These are phyloP conservation scores for Arthrocladium fulminans DNA, from an alignment of 2,329 filamentous ascomycete species.

Conservation along the genomic window DNA sequence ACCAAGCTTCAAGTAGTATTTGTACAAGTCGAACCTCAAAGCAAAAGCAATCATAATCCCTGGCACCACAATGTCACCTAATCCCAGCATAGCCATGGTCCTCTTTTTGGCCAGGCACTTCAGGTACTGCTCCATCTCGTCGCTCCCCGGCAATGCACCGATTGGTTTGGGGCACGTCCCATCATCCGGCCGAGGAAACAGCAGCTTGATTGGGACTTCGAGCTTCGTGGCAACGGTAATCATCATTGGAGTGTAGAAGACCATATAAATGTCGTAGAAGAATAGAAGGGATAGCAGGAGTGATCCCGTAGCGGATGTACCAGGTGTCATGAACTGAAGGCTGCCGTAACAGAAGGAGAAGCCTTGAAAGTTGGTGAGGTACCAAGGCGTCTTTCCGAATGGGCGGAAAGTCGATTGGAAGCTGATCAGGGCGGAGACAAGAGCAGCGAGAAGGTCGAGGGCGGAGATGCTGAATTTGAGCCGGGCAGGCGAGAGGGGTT, in stretches of 20 bases:
- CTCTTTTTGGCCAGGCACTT: constrained; percentile 23
- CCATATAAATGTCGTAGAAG: constrained; percentile 80
- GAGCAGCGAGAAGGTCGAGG: constrained; percentile 46
- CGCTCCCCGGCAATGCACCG: constrained; percentile 31
- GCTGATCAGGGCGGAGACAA: constrained; percentile 47
- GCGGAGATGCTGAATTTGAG: constrained; percentile 27
- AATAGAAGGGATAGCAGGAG: constrained; percentile 72
- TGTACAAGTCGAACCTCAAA: constrained; percentile 81
- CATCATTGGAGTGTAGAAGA: constrained; percentile 47
- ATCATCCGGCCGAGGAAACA: constrained; percentile 58
- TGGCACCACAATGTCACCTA: constrained; percentile 89
- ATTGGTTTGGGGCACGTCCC: constrained; percentile 30
- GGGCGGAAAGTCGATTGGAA: constrained; percentile 59
- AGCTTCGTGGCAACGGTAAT: constrained; percentile 68
- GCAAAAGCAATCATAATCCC: constrained; percentile 84
- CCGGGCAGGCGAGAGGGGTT: background rate
- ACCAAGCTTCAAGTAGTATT: constrained; percentile 63
- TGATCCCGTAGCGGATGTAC: constrained; percentile 73
- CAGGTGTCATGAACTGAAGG: constrained; percentile 76
- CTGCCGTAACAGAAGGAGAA: constrained; percentile 79
- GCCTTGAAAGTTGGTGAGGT: constrained; percentile 75
- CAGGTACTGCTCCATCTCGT: constrained; percentile 20
- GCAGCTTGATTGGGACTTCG: constrained; percentile 86
- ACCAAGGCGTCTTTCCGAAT: constrained; percentile 51
- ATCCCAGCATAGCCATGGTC: constrained; percentile 66